Evolutionary conservation across 1,139 yeast genomes (phyloP).

Genomic region (Sugiyamaella sp.): DNA sequence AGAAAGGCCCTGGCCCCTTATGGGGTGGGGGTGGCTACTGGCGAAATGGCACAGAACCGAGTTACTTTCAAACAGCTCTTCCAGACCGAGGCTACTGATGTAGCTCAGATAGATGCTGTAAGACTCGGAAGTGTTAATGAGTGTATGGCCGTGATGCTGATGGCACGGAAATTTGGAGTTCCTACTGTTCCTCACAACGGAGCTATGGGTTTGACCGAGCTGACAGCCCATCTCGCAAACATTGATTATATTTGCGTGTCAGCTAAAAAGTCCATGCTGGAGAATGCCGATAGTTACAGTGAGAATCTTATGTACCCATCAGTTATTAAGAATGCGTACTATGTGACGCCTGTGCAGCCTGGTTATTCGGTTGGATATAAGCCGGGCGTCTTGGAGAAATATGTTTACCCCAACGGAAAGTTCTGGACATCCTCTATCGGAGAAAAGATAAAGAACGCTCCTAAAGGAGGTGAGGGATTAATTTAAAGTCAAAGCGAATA

Average conservation of each 20-base stretch:
- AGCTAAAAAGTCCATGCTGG: conserved; percentile 38
- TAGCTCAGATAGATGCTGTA: conserved; percentile 44
- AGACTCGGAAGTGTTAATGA: conserved; percentile 45
- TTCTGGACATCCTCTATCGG: conserved; percentile 40
- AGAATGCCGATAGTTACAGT: conserved; percentile 35
- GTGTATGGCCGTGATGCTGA: conserved; percentile 42
- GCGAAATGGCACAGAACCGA: conserved; percentile 45
- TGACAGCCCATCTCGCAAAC: conserved; percentile 42
- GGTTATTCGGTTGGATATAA: conserved; percentile 42
- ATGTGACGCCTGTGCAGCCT: conserved; percentile 43
- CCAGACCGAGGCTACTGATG: conserved; percentile 43
- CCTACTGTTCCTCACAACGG: conserved; percentile 45
- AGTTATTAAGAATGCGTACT: conserved; percentile 38
- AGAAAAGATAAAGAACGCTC: conserved; percentile 28
- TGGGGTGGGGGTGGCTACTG: conserved; percentile 45
- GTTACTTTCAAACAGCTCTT: conserved; percentile 44
- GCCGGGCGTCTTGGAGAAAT: conserved; percentile 39
- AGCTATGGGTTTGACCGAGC: conserved; percentile 44
- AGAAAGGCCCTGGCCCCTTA: conserved; percentile 41
- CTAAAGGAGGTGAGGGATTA: conserved; percentile 32
- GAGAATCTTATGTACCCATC: conserved; percentile 40
- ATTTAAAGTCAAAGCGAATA: conserved; percentile 13
- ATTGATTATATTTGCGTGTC: conserved; percentile 42
- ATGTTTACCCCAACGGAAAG: conserved; percentile 39
- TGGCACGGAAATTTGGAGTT: conserved; percentile 41